Conservation (phyloP, 495 filamentous ascomycete genomes). For the Apodospora peruviana region DNA sequence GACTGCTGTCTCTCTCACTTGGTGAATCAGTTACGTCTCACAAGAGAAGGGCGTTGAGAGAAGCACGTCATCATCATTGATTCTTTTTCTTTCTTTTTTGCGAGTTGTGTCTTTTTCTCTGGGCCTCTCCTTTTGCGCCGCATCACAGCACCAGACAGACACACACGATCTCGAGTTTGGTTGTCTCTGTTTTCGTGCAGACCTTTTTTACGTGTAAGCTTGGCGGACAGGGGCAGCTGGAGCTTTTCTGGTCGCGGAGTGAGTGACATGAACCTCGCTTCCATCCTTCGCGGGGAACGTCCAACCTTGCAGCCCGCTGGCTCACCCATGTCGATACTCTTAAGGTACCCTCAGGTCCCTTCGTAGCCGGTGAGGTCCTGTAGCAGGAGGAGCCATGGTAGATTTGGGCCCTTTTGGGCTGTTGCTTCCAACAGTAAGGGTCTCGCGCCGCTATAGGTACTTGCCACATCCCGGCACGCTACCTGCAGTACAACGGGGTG, state of each 20-base stretch:
- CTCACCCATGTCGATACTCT: not conserved
- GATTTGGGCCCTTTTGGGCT: not conserved
- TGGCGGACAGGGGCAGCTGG: not conserved
- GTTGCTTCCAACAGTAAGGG: slow-evolving; percentile 1
- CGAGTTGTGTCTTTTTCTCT: no score
- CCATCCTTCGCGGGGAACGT: slow-evolving; percentile 20
- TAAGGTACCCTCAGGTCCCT: slow-evolving; percentile 5
- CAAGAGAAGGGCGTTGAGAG: no score
- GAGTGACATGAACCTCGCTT: slow-evolving; percentile 16
- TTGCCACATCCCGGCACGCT: slow-evolving; percentile 5
- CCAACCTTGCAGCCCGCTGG: slow-evolving; percentile 15
- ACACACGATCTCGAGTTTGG: no score
- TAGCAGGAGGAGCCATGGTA: not conserved
- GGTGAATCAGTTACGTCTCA: no score
- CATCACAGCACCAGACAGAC: no score
- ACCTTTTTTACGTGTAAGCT: no score
- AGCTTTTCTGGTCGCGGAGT: not conserved
- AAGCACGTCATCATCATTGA: no score
- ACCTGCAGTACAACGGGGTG: slow-evolving; percentile 20
- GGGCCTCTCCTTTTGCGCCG: no score
- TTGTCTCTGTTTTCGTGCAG: no score
- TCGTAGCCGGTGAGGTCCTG: slow-evolving; percentile 9
- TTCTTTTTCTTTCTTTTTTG: no score
- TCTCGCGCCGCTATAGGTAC: slow-evolving; percentile 4
- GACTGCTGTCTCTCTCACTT: no score